Conservation (phyloP, 2,329 filamentous ascomycete genomes). For the Penicillium sp. region DNA sequence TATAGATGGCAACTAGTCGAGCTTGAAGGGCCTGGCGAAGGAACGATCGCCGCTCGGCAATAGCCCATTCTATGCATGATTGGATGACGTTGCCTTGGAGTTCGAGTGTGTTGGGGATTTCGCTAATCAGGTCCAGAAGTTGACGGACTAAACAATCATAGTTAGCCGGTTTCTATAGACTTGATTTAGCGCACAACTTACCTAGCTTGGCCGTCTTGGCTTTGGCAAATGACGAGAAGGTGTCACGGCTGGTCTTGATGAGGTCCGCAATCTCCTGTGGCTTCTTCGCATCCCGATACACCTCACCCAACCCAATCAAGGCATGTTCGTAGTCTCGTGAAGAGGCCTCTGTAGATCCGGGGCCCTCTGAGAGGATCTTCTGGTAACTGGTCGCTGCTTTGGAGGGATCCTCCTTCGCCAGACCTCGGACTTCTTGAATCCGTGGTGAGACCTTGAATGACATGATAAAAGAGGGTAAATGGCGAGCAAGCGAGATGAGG, state of each 20-base stretch:
- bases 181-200: conserved; percentile 48
- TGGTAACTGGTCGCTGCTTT: conserved; percentile 88
- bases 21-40: conserved; percentile 97
- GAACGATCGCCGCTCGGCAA: conserved; percentile 90
- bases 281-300: conserved; percentile 81
- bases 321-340: conserved; percentile 90
- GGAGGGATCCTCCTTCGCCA: conserved; percentile 73
- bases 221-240: conserved; percentile 95
- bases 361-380: conserved; percentile 80
- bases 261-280: conserved; percentile 82
- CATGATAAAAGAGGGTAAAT: conserved; percentile 36
- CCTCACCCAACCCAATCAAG: conserved; percentile 81
- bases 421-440: conserved; percentile 85
- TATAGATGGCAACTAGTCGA: conserved; percentile 87
- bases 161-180: neutral
- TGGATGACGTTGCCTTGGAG: conserved; percentile 93
- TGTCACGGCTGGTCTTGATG: conserved; percentile 83
- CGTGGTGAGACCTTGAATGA: conserved; percentile 55
- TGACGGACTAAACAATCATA: conserved; percentile 69
- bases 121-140: conserved; percentile 89
- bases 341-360: conserved; percentile 79
- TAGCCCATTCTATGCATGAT: conserved; percentile 99
- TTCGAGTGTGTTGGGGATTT: conserved; percentile 92
- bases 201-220: conserved; percentile 98
- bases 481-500: neutral